A percentile compares a stretch with the other conserved stretches of the same genome.
phyloP scores from a whole-genome alignment of 768 basidiomycete species.

The Leucocoprinus leucothites region DNA sequence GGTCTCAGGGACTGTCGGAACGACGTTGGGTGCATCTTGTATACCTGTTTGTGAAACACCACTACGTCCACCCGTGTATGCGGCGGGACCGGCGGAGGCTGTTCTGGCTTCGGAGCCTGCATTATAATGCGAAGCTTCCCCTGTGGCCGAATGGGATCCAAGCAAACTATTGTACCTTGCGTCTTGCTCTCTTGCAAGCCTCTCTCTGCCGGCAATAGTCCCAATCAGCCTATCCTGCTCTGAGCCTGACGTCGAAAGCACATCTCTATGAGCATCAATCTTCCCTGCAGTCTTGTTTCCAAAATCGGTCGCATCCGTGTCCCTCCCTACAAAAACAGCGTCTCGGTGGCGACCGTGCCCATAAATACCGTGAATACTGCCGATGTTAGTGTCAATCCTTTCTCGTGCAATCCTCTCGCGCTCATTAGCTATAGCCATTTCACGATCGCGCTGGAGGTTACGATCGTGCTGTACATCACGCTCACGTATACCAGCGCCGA shows the following conservation, averaged over 20 bases:
- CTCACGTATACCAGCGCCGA: not conserved
- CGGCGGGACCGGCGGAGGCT: not conserved
- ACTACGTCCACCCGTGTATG: not conserved
- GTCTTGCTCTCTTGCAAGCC: slow-evolving; percentile 7
- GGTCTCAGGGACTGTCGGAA: not conserved
- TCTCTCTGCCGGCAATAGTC: not conserved
- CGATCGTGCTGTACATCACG: not conserved
- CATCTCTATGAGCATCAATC: slow-evolving; percentile 2
- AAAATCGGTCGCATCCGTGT: slow-evolving; percentile 4
- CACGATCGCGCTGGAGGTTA: not conserved
- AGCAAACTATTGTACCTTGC: not conserved
- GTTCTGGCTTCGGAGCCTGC: not conserved
- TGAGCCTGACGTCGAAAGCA: not conserved
- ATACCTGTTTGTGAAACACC: not conserved
- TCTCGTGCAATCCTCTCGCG: not conserved
- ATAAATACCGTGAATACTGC: slow-evolving; percentile 2
- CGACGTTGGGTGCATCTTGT: not conserved
- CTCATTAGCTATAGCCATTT: not conserved
- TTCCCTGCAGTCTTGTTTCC: not conserved
- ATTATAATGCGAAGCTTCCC: not conserved
- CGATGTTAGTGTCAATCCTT: not conserved
- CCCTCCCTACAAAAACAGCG: not conserved
- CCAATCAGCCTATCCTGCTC: slow-evolving; percentile 3
- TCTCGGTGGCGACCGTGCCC: not conserved
- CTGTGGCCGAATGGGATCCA: not conserved